Evolutionary conservation across 2,329 filamentous ascomycete species (phyloP), one percentile per base, ranked within the genome.

Genomic region (Trichoderma afroharzianum): DNA sequence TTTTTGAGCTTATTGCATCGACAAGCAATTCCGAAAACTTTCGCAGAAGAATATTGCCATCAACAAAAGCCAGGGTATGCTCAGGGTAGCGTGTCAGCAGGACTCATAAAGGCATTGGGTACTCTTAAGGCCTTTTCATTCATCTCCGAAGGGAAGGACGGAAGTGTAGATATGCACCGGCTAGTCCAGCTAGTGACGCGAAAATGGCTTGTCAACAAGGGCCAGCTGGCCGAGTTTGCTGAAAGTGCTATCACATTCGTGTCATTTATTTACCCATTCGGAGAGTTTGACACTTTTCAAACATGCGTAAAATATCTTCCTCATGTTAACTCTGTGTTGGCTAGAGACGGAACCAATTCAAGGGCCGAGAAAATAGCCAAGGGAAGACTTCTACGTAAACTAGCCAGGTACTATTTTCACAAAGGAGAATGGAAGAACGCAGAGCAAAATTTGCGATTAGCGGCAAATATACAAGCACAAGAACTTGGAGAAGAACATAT

Each of bases 181-280:
- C 77, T 81, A 0, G 79, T 81, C 3, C 80, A 81, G 58, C 53
- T 81, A 28, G 76, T 78, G 0, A 79, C 78, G 0, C 78, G 72
- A 21, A 80, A 78, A 58, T 80, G 79, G 75, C 76, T 81, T 24
- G 9, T 67, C 4, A 53, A 14, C 26, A 30, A 32, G 0, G 4
- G 47, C 11, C n/a, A 21, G 21, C 6, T 50, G 47, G 2, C n/a
- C 11, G 18, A 58, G 32, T 30, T 43, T 28, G 50, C 6, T 11
- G 50, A 15, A 58, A 1, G 26, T n/a, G 24, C 11, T 14, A 50
- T 50, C 21, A 24, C 2, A 50, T 3, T 24, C 21, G 9, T 50
- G 9, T 6, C 11, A 14, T 12, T 2, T 21, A 3, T 3, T 21
- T 14, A 6, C 2, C 47, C 47, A 1, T 7, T 21, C 6, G 21